Evolutionary conservation across 2,329 filamentous ascomycete genomes (phyloP).

Genomic region (Didymosphaeria variabile): DNA sequence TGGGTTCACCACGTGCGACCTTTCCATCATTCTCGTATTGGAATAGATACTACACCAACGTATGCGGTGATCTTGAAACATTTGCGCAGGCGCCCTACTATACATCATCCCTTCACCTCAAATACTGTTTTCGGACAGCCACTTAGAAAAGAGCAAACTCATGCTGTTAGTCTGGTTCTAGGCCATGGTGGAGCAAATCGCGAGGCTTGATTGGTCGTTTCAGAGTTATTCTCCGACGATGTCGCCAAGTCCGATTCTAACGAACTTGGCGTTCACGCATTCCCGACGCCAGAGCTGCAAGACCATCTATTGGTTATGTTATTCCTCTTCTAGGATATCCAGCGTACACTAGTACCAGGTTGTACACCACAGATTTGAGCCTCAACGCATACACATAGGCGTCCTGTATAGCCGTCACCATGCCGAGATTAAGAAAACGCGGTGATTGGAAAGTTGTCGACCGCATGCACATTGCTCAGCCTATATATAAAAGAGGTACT

Average conservation of each 20-base stretch:
- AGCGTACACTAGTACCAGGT: background rate
- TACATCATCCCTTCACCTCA: background rate
- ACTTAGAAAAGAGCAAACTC: background rate
- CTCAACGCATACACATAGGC: background rate
- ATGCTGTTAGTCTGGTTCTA: background rate
- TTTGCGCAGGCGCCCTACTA: background rate
- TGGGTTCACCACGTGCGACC: background rate
- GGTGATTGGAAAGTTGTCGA: background rate
- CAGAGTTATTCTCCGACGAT: background rate
- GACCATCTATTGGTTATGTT: background rate
- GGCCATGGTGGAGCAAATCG: background rate
- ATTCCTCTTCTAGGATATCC: background rate
- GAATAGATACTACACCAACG: too few species aligned
- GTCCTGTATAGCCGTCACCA: background rate
- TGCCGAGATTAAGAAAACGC: background rate
- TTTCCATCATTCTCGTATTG: too few species aligned
- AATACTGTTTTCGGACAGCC: background rate
- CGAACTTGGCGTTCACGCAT: background rate
- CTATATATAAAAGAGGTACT: background rate
- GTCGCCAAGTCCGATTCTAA: background rate
- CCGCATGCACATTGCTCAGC: background rate
- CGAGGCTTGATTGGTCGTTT: background rate
- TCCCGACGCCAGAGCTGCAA: background rate
- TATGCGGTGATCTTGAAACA: background rate
- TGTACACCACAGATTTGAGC: background rate